Evolutionary conservation across 2,329 filamentous ascomycete species (phyloP), one percentile per base, ranked within the genome.

Genomic region (Alternaria postmessia): DNA sequence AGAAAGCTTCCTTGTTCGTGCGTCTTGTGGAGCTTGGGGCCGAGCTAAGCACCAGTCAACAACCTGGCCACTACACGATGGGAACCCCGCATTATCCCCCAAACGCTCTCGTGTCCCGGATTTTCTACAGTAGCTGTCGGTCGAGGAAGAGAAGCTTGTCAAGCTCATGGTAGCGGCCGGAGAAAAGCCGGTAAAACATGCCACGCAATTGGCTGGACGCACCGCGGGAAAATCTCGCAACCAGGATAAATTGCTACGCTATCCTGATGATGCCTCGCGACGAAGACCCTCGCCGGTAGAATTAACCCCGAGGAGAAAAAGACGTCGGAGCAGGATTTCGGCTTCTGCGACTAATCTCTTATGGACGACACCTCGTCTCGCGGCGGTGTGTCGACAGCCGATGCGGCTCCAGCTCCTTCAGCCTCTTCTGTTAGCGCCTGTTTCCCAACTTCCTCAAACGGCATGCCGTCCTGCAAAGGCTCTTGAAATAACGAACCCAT

Each of bases 391-490:
- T 57, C 61, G 6, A 39, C 47, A 51, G 67, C 38, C 39, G 53
- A 56, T 58, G 67, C 66, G 51, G 64, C 73, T 51, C 81, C 81
- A 11, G 82, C 82, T 60, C 66, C 73, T 61, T 79, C 75, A 24
- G 84, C 85, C 74, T 86, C 84, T 43, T 74, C 68, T 66, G 86
- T 84, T 66, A 86, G 69, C n/a, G 77, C 78, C 32, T 79, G 74
- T 54, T 86, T 78, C 67, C 86, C 84, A 14, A 78, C 78, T 61
- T 79, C 71, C 9, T 82, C 80, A 64, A 81, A 82, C 3, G 84
- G 84, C 61, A 87, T 86, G 0, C 85, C 84, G 32, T 77, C 74
- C 44, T 62, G 63, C 43, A 74, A 65, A 51, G 82, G 75, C 62
- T 77, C 76, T 20, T 56, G 68, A 59, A 61, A 61, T 64, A 58